phyloP scores from a whole-genome alignment of 768 basidiomycete genomes.

The Leccinum variicolor region DNA sequence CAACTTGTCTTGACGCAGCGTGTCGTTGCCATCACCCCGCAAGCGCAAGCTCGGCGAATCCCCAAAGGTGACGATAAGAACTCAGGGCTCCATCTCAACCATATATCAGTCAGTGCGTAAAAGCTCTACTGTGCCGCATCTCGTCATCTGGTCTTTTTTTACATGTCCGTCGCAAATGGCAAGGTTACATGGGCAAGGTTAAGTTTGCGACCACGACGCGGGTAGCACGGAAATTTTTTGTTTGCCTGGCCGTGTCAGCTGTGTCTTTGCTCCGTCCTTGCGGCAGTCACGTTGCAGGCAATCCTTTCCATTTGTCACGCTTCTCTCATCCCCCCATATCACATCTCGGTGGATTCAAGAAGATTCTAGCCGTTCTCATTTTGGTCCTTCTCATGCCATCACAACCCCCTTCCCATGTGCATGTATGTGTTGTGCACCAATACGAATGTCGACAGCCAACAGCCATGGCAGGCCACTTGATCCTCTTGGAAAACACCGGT shows the following conservation, averaged over 20 bases:
- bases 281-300: constrained; percentile 31
- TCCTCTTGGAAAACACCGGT: constrained; percentile 17
- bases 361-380: constrained; percentile 12
- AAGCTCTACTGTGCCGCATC: constrained; percentile 7
- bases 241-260: constrained; percentile 15
- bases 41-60: constrained; percentile 2
- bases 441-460: neutral
- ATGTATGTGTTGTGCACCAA: neutral
- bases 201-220: constrained; percentile 27
- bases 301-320: constrained; percentile 14
- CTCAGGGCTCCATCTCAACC: constrained; percentile 10
- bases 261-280: constrained; percentile 34
- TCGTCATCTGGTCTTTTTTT: constrained; percentile 12
- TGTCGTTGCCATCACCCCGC: constrained; percentile 1
- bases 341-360: constrained; percentile 11
- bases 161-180: constrained; percentile 11
- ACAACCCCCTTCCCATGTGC: constrained; percentile 1
- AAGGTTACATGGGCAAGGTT: constrained; percentile 24
- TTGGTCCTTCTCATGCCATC: constrained; percentile 11
- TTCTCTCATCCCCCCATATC: constrained; percentile 7
- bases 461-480: neutral
- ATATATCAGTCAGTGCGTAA: constrained; percentile 15
- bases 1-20: neutral
- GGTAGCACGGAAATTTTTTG: constrained; percentile 29
- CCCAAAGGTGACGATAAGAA: neutral